A percentile compares a stretch with the other conserved stretches of the same genome.
phyloP scores from a whole-genome alignment of 2,329 filamentous ascomycete species.

The Ceratocystiopsis sp. region DNA sequence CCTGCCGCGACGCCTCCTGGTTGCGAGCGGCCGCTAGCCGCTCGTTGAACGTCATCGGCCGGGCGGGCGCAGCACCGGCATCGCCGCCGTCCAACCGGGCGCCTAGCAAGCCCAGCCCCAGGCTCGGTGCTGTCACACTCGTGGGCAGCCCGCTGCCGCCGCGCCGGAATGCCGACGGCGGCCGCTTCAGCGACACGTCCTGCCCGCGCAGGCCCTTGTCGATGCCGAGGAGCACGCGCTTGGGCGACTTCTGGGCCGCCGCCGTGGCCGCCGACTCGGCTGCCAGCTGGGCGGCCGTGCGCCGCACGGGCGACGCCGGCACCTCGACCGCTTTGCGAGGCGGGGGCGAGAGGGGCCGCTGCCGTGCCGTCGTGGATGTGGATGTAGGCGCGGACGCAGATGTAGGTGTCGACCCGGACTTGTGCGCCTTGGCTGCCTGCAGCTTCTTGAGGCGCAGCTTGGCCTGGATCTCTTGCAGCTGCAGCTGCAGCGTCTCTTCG shows the following conservation, averaged over 20 bases:
- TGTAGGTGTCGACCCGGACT: constrained; percentile 6
- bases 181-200: constrained; percentile 70
- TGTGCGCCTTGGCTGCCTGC: constrained; percentile 42
- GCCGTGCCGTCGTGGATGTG: neutral
- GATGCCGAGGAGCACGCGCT: constrained; percentile 66
- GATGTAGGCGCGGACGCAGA: neutral
- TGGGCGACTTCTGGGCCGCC: constrained; percentile 55
- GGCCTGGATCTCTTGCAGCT: constrained; percentile 78
- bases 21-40: constrained; percentile 55
- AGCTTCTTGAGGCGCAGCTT: constrained; percentile 75
- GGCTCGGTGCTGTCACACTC: neutral
- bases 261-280: constrained; percentile 25
- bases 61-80: constrained; percentile 7
- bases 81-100: no score
- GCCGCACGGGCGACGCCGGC: constrained; percentile 54
- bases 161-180: constrained; percentile 30
- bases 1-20: constrained; percentile 33
- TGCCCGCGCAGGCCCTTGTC: constrained; percentile 70
- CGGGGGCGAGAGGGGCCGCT: neutral
- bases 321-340: constrained; percentile 41
- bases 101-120: neutral
- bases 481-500: constrained; percentile 74
- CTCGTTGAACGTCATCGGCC: constrained; percentile 59
- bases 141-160: neutral
- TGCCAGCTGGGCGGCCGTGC: constrained; percentile 16